Percentiles rank a stretch among this genome's conserved stretches.
Evolutionary conservation across 768 basidiomycete genomes (phyloP).

Genomic region (Termitomyces sp.): DNA sequence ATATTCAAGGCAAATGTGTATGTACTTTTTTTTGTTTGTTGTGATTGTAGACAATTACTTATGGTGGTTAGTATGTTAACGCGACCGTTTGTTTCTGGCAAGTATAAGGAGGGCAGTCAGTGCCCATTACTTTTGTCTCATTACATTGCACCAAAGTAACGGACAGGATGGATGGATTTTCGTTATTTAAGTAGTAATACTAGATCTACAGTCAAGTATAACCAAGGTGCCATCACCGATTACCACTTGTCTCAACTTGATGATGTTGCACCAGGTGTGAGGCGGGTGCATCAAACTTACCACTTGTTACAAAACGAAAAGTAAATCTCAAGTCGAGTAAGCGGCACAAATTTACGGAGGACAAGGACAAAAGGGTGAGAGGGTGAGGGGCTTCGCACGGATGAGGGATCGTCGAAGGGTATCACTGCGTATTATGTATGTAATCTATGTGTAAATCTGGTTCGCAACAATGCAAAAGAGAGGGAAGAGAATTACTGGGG

Average conservation of each 20-base stretch:
- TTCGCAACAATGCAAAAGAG: not conserved
- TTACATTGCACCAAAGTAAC: slow-evolving; percentile 13
- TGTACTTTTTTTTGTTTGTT: slow-evolving; percentile 15
- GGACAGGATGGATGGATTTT: not conserved
- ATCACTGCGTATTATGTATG: not conserved
- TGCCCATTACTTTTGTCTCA: slow-evolving; percentile 50
- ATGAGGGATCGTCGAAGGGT: not conserved
- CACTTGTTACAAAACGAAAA: too few species aligned
- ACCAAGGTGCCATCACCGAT: too few species aligned
- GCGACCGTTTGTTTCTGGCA: slow-evolving; percentile 54
- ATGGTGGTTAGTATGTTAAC: slow-evolving; percentile 47
- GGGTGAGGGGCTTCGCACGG: not conserved
- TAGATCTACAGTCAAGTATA: not conserved
- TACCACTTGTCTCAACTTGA: too few species aligned
- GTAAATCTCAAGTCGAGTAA: not conserved
- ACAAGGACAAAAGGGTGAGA: too few species aligned
- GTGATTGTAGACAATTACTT: not conserved
- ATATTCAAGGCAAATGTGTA: slow-evolving; percentile 61
- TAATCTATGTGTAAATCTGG: not conserved
- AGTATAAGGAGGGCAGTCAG: slow-evolving; percentile 53
- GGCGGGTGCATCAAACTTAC: too few species aligned
- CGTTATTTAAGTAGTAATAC: not conserved
- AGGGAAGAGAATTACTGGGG: not conserved
- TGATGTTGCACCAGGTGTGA: too few species aligned
- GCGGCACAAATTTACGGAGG: too few species aligned